Conservation (phyloP, 805 yeast genomes). For the Suhomyces vadensis region DNA sequence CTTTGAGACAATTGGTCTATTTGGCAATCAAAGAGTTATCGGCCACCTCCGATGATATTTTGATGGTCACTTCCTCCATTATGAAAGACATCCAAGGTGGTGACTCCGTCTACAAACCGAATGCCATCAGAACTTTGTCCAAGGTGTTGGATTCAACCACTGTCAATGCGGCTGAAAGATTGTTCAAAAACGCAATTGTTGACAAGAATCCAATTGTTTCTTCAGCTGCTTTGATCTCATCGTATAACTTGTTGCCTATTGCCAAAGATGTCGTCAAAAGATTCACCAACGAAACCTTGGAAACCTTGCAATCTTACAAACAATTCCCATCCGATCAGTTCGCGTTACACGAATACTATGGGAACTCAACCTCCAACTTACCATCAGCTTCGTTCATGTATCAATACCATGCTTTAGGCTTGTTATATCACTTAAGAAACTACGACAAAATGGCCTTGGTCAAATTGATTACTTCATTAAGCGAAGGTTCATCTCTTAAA, state of each 20-base stretch:
- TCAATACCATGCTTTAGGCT: conserved; percentile 94
- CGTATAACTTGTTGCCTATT: conserved; percentile 86
- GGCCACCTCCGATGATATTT: conserved; percentile 80
- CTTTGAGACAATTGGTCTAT: conserved; percentile 90
- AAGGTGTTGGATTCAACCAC: conserved; percentile 88
- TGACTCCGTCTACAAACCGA: conserved; percentile 82
- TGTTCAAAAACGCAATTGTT: conserved; percentile 89
- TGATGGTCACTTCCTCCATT: conserved; percentile 97
- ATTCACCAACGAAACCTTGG: conserved; percentile 93
- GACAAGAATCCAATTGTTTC: conserved; percentile 85
- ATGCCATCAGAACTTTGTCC: conserved; percentile 89
- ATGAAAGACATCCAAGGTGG: conserved; percentile 97
- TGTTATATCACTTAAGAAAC: conserved; percentile 81
- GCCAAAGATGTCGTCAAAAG: conserved; percentile 91
- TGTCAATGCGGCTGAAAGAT: conserved; percentile 89
- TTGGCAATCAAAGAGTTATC: conserved; percentile 91
- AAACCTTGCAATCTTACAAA: conserved; percentile 72
- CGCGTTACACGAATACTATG: conserved; percentile 57
- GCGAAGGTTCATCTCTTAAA: conserved; percentile 60
- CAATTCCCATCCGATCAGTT: conserved; percentile 50
- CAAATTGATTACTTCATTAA: conserved; percentile 81
- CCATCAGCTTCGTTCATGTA: conserved; percentile 78
- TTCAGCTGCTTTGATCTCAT: conserved; percentile 90
- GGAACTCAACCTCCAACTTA: conserved; percentile 47
- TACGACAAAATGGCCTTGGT: conserved; percentile 93